Evolutionary conservation across 176 grass and related monocot species (phyloP), one percentile per base, ranked within the genome.

Genomic region (Oryza meridionalis): DNA sequence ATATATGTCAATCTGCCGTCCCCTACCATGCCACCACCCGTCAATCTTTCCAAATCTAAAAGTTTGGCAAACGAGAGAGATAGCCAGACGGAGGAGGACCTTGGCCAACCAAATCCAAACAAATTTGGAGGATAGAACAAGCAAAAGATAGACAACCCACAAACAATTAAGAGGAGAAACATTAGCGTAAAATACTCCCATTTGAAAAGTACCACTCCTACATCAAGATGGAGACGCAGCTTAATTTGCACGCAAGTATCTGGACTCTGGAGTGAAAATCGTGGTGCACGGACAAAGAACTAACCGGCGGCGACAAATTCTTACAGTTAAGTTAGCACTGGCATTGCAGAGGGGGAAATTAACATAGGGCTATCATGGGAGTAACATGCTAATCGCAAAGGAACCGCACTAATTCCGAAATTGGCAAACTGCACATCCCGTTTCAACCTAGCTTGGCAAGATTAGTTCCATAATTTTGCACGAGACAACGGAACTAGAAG

Each of bases 21-120:
- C 35, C 17, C 33, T 71, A 70, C 46, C 44, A 72, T 70, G 66
- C 22, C 80, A 82, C 79, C 84, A 76, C 79, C 32, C 73, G 75
- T 78, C 63, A 78, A 82, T 81, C 55, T 78, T 67, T 78, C 77
- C 67, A 59, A 86, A 78, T 90, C 70, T 70, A 50, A 78, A 90
- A 77, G 66, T 64, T 86, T 72, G 83, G 88, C 78, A 67, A 82
- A 24, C 12, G 66, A 77, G 53, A 85, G 77, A 32, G 53, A 89
- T 47, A 70, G 62, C 59, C 27, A 3, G 49, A 79, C 24, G 45
- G 58, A 59, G 44, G 77, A 75, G 49, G 50, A 72, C 67, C 78
- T 29, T 73, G 24, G 78, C 33, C 73, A 82, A 85, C 83, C 67
- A 78, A 90, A 82, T 82, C 78, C 72, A 44, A 77, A 81, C 88